phyloP scores from a whole-genome alignment of 768 basidiomycete genomes.

The Xerocomellus amylosporus region DNA sequence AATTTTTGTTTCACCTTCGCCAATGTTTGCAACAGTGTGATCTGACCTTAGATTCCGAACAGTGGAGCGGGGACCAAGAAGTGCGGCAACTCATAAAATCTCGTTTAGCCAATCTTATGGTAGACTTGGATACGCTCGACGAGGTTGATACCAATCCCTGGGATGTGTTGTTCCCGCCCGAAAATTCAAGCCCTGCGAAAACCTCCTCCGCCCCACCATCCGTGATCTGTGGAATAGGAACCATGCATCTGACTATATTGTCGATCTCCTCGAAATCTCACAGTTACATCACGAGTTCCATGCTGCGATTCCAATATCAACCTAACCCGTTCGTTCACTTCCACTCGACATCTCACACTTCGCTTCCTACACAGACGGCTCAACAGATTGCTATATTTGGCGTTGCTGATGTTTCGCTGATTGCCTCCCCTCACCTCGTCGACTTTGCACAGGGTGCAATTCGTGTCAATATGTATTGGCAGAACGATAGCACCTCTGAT shows the following conservation, averaged over 20 bases:
- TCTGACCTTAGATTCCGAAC: slow-evolving; percentile 10
- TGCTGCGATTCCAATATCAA: slow-evolving; percentile 26
- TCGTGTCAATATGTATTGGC: slow-evolving; percentile 45
- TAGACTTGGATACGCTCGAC: slow-evolving; percentile 45
- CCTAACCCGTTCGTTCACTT: slow-evolving; percentile 7
- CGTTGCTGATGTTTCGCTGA: slow-evolving; percentile 41
- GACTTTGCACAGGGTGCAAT: slow-evolving; percentile 55
- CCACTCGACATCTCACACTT: slow-evolving; percentile 13
- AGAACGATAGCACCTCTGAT: not conserved
- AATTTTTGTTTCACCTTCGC: slow-evolving; percentile 76
- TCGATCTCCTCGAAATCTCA: slow-evolving; percentile 21
- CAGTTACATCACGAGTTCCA: slow-evolving; percentile 24
- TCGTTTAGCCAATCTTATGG: slow-evolving; percentile 33
- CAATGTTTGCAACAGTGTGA: slow-evolving; percentile 47
- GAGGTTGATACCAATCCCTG: slow-evolving; percentile 20
- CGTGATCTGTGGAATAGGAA: slow-evolving; percentile 17
- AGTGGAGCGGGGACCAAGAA: slow-evolving; percentile 26
- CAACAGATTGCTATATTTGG: slow-evolving; percentile 33
- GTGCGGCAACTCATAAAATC: slow-evolving; percentile 38
- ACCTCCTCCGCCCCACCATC: slow-evolving; percentile 10
- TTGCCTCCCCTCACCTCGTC: slow-evolving; percentile 57
- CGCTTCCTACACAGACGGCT: slow-evolving; percentile 11
- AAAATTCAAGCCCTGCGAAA: slow-evolving; percentile 3
- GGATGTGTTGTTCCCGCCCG: slow-evolving; percentile 23
- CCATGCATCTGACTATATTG: slow-evolving; percentile 18